These are phyloP conservation scores for Irpex sp. DNA, from an alignment of 1,284 basidiomycete genomes.

Conservation along the genomic window DNA sequence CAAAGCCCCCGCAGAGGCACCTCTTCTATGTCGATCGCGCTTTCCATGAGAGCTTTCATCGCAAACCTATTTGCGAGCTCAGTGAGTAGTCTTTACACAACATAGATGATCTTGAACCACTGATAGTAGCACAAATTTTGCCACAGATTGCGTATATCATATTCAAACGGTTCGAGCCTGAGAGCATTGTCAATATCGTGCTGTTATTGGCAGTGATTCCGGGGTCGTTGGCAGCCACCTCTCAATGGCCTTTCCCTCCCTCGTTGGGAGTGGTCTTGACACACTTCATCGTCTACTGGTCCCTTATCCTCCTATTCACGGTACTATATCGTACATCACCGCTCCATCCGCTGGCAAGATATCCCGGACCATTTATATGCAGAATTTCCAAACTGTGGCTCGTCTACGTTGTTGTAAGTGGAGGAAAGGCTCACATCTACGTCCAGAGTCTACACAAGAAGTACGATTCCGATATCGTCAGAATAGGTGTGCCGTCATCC, in stretches of 20 bases:
- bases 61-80: too few relatives aligned
- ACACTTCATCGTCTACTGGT: slow-evolving; percentile 6
- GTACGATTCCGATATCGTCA: slow-evolving; percentile 11
- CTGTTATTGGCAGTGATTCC: slow-evolving; percentile 7
- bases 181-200: neutral
- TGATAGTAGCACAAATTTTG: too few relatives aligned
- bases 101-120: too few relatives aligned
- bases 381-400: slow-evolving; percentile 13
- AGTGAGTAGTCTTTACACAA: too few relatives aligned
- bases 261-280: neutral
- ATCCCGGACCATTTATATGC: slow-evolving; percentile 15
- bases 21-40: too few relatives aligned
- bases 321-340: slow-evolving; percentile 15
- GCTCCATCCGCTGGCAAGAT: slow-evolving; percentile 16
- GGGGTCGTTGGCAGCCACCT: neutral
- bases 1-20: too few relatives aligned
- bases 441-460: slow-evolving; percentile 9
- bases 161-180: slow-evolving; percentile 13
- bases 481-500: slow-evolving; percentile 9
- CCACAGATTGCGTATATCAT: slow-evolving; percentile 2
- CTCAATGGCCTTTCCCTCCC: neutral
- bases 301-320: slow-evolving; percentile 6
- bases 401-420: slow-evolving; percentile 5
- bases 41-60: too few relatives aligned
- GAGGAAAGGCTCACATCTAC: slow-evolving; percentile 8